A percentile compares a stretch with the other conserved stretches of the same genome.
phyloP scores from a whole-genome alignment of 495 filamentous ascomycete genomes.

The Podospora tetraspora region DNA sequence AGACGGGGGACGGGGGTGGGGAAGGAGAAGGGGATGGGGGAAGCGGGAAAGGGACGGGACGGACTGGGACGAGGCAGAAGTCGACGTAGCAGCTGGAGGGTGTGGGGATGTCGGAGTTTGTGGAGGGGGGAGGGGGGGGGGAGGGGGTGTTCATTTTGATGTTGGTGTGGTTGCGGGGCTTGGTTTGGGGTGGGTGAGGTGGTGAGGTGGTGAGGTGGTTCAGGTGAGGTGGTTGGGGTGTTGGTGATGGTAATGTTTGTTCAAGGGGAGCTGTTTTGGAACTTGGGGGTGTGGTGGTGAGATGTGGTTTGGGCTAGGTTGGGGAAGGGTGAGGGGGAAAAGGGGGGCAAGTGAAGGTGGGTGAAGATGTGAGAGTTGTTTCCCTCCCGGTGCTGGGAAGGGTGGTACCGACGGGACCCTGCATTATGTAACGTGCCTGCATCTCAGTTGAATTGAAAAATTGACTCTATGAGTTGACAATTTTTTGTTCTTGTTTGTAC shows the following conservation, averaged over 20 bases:
- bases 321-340: neutral
- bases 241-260: neutral
- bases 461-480: neutral
- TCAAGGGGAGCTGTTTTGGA: neutral
- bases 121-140: neutral
- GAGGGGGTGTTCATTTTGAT: neutral
- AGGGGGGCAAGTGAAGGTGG: neutral
- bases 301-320: neutral
- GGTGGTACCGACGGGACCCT: neutral
- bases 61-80: slow-evolving; percentile 76
- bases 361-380: neutral
- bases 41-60: neutral
- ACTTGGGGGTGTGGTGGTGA: neutral
- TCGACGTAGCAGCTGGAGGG: slow-evolving; percentile 67
- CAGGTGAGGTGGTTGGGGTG: neutral
- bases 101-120: slow-evolving; percentile 33
- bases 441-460: neutral
- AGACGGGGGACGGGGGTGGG: neutral
- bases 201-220: neutral
- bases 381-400: neutral
- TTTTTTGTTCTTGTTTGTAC: too few relatives aligned
- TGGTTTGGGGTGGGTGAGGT: neutral
- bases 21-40: too few relatives aligned
- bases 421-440: neutral
- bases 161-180: neutral